Evolutionary conservation across 2,329 filamentous ascomycete genomes (phyloP).

Genomic region (Microthyrium microscopicum): DNA sequence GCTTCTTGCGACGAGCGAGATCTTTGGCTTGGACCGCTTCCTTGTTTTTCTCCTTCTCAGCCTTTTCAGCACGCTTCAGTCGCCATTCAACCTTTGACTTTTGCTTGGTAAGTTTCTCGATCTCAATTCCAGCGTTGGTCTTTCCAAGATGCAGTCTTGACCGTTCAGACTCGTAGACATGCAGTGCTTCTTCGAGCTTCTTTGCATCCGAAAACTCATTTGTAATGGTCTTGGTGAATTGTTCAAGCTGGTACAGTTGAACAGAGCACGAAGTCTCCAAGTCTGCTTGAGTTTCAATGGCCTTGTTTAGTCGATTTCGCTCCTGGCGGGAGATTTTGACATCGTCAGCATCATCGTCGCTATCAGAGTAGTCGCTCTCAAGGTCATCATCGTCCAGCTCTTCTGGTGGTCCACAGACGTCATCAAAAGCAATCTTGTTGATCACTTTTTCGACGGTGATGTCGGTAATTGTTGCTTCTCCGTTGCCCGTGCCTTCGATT

Average conservation of each 20-base stretch:
- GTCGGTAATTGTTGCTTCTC: slow-evolving; percentile 42
- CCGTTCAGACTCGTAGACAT: slow-evolving; percentile 18
- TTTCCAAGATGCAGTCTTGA: slow-evolving; percentile 13
- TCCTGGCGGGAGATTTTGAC: slow-evolving; percentile 28
- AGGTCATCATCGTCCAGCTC: slow-evolving; percentile 24
- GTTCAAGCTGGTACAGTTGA: slow-evolving; percentile 18
- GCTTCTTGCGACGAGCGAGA: slow-evolving; percentile 10
- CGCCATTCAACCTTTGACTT: slow-evolving; percentile 14
- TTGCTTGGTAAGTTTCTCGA: slow-evolving; percentile 14
- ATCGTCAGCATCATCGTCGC: slow-evolving; percentile 27
- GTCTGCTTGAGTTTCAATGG: slow-evolving; percentile 13
- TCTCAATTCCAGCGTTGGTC: slow-evolving; percentile 12
- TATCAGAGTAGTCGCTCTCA: slow-evolving; percentile 18
- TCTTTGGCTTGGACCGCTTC: too few relatives aligned
- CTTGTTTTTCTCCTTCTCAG: slow-evolving; percentile 14
- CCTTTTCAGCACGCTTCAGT: slow-evolving; percentile 15
- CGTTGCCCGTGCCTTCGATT: slow-evolving; percentile 38
- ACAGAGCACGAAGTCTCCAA: slow-evolving; percentile 12
- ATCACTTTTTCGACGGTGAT: slow-evolving; percentile 43
- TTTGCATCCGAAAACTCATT: slow-evolving; percentile 13
- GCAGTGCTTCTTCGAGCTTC: slow-evolving; percentile 20
- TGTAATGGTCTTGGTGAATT: slow-evolving; percentile 17
- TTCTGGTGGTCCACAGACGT: slow-evolving; percentile 34
- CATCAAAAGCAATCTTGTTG: slow-evolving; percentile 37
- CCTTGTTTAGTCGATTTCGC: slow-evolving; percentile 2